These are phyloP conservation scores for Phytophthora aleatoria DNA, from an alignment of 352 stramenopile genomes.

Conservation along the genomic window DNA sequence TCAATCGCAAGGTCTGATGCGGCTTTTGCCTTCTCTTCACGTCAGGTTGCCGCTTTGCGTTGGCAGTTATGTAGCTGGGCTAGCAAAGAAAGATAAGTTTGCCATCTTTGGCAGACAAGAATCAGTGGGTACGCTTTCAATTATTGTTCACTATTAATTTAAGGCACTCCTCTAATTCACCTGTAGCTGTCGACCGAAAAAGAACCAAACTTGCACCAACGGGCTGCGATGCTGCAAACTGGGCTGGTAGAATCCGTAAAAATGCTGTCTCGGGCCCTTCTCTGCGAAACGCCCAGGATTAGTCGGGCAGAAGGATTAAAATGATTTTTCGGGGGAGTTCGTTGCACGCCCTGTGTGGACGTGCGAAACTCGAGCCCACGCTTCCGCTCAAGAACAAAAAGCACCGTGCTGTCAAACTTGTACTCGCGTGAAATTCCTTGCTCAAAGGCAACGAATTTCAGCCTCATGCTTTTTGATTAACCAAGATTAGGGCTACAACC, in stretches of 20 bases:
- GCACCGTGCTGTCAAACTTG: not conserved
- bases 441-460: not conserved
- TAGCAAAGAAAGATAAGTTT: not conserved
- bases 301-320: slow-evolving; percentile 3
- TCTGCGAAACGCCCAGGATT: slow-evolving; percentile 6
- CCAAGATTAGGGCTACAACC: slow-evolving; percentile 13
- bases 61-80: no score
- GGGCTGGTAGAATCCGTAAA: not conserved
- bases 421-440: not conserved
- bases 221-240: not conserved
- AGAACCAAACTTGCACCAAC: not conserved
- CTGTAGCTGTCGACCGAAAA: not conserved
- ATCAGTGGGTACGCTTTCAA: no score
- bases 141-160: no score
- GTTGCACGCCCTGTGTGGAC: not conserved
- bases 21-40: not conserved
- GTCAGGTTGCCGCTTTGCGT: no score
- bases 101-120: no score
- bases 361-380: not conserved
- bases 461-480: slow-evolving; percentile 18
- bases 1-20: no score
- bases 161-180: no score
- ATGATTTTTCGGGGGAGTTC: not conserved
- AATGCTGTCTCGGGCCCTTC: not conserved
- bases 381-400: not conserved